These are phyloP conservation scores for Linum trigynum DNA, from an alignment of 345 rosid genomes.

Conservation along the genomic window DNA sequence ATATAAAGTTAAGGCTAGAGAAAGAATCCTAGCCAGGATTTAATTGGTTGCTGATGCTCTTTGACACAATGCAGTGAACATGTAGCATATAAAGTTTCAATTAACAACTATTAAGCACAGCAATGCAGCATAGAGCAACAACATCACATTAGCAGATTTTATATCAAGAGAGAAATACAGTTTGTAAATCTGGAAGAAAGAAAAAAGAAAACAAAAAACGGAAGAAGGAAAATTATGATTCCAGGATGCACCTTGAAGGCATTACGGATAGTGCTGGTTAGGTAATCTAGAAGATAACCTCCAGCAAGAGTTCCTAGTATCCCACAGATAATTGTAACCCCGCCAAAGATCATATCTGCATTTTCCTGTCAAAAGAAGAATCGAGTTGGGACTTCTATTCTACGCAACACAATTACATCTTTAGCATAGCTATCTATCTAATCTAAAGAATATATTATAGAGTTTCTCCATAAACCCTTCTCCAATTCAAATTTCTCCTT, in stretches of 20 bases:
- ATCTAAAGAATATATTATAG: no score
- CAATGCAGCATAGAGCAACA: no score
- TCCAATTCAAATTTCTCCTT: no score
- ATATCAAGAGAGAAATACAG: neutral
- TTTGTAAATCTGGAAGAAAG: neutral
- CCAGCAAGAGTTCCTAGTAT: conserved; percentile 78
- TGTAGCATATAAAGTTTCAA: no score
- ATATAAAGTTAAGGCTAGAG: no score
- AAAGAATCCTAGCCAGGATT: no score
- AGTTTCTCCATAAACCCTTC: no score
- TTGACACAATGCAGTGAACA: no score
- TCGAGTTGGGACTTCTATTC: neutral
- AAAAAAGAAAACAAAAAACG: conserved; percentile 4
- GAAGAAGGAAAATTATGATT: neutral
- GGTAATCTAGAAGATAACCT: conserved; percentile 56
- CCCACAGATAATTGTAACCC: conserved; percentile 73
- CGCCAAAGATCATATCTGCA: conserved; percentile 92
- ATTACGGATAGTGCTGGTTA: conserved; percentile 68
- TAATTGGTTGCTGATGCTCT: no score
- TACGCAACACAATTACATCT: neutral
- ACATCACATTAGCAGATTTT: neutral
- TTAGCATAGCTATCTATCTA: neutral
- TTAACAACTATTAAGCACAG: no score
- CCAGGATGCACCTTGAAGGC: conserved; percentile 68
- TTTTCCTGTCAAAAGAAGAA: conserved; percentile 38